Evolutionary conservation across 2,329 filamentous ascomycete species (phyloP).

Genomic region (Alternaria ventricosa): DNA sequence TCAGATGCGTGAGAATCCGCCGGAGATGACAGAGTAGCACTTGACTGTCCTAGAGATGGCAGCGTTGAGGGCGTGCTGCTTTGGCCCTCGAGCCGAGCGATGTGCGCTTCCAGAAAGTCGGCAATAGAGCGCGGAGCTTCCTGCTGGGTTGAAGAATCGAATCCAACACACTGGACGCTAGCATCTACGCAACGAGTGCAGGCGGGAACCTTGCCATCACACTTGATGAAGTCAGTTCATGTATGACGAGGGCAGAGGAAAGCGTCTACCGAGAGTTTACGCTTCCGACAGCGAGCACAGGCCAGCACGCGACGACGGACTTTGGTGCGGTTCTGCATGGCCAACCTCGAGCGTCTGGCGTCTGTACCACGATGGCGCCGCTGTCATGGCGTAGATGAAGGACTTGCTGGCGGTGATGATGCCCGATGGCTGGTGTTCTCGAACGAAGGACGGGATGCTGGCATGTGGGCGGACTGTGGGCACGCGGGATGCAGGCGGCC

Average conservation of each 20-base stretch:
- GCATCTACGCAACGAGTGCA: slow-evolving; percentile 44
- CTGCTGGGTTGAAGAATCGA: slow-evolving; percentile 43
- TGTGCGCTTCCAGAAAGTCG: slow-evolving; percentile 43
- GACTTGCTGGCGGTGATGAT: slow-evolving; percentile 8
- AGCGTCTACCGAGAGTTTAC: slow-evolving; percentile 42
- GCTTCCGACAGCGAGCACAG: slow-evolving; percentile 45
- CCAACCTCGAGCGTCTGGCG: slow-evolving; percentile 18
- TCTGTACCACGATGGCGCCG: slow-evolving; percentile 18
- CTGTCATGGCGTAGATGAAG: slow-evolving; percentile 29
- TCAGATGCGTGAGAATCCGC: slow-evolving; percentile 34
- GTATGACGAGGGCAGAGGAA: not conserved
- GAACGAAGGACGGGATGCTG: slow-evolving; percentile 8
- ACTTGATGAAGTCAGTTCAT: slow-evolving; percentile 26
- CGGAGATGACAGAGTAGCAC: slow-evolving; percentile 33
- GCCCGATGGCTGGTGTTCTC: slow-evolving; percentile 16
- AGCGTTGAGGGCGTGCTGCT: slow-evolving; percentile 22
- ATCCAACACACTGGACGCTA: slow-evolving; percentile 41
- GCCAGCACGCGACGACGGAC: slow-evolving; percentile 45
- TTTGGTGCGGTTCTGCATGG: slow-evolving; percentile 44
- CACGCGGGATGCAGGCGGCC: slow-evolving; percentile 18
- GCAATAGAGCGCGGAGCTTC: slow-evolving; percentile 44
- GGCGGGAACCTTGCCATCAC: slow-evolving; percentile 45
- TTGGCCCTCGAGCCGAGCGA: slow-evolving; percentile 33
- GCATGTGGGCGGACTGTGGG: slow-evolving; percentile 3
- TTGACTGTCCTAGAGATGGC: slow-evolving; percentile 20